phyloP scores from a whole-genome alignment of 192 early-diverging fungal species.

The Backusella luteola region DNA sequence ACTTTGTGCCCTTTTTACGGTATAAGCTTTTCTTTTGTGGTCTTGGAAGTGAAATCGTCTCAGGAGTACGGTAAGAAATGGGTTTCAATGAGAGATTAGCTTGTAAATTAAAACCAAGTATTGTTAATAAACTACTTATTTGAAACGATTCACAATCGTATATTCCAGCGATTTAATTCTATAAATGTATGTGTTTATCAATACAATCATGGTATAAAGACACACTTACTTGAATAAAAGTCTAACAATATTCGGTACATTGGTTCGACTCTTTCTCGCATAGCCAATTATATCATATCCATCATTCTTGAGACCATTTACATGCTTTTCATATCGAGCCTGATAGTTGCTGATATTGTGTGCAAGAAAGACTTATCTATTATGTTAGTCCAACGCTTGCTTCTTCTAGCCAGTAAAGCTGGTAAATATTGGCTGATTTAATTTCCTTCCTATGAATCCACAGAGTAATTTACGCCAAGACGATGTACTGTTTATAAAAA shows the following conservation, averaged over 20 bases:
- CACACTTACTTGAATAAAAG: neutral
- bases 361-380: neutral
- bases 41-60: neutral
- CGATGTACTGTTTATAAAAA: too few relatives aligned
- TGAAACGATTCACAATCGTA: neutral
- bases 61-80: neutral
- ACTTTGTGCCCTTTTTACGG: neutral
- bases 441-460: too few relatives aligned
- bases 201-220: neutral
- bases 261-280: too few relatives aligned
- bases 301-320: neutral
- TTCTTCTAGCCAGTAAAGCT: conserved; percentile 1
- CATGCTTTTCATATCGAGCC: neutral
- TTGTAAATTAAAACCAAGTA: neutral
- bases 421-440: too few relatives aligned
- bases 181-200: neutral
- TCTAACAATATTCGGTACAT: too few relatives aligned
- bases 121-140: too few relatives aligned
- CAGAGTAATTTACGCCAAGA: too few relatives aligned
- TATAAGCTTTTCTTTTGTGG: neutral
- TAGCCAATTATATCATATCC: neutral
- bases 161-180: neutral
- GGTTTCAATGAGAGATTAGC: neutral
- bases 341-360: neutral
- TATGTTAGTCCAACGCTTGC: neutral